Evolutionary conservation across 805 yeast genomes (phyloP).

Genomic region (Saccharomycopsis sp.): DNA sequence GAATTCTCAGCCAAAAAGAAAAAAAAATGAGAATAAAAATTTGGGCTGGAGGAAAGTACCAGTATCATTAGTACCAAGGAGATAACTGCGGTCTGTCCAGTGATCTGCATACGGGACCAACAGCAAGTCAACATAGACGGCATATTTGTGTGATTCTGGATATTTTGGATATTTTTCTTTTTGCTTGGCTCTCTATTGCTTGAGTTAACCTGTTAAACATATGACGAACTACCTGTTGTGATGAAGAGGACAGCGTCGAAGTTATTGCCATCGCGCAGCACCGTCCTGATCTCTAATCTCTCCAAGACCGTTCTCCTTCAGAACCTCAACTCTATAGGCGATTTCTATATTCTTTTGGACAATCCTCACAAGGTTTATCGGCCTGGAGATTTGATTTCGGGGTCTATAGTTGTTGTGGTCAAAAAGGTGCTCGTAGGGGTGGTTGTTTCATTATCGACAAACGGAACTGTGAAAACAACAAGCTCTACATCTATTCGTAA

Average conservation of each 20-base stretch:
- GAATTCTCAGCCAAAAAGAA: not conserved
- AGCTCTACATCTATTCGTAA: conserved; percentile 1
- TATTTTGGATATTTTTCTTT: not conserved
- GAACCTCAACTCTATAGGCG: conserved; percentile 26
- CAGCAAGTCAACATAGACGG: too few species aligned
- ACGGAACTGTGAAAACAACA: conserved; percentile 16
- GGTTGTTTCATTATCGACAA: conserved; percentile 17
- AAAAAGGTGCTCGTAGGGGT: conserved; percentile 51
- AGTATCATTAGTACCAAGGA: too few species aligned
- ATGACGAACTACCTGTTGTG: not conserved
- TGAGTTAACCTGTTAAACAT: not conserved
- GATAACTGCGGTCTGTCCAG: too few species aligned
- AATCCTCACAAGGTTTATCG: conserved; percentile 69
- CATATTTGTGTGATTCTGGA: not conserved
- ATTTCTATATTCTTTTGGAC: conserved; percentile 63
- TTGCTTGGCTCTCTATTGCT: not conserved
- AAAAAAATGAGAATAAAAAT: not conserved
- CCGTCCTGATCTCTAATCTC: conserved; percentile 3
- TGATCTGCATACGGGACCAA: too few species aligned
- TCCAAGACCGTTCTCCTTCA: conserved; percentile 11
- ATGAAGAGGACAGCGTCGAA: conserved; percentile 4
- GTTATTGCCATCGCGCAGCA: conserved; percentile 10
- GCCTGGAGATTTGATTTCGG: conserved; percentile 75
- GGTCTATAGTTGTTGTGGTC: conserved; percentile 52
- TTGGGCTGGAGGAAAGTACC: too few species aligned